These are phyloP conservation scores for Sporothrix variecibatus DNA, from an alignment of 2,329 filamentous ascomycete species.

Conservation along the genomic window DNA sequence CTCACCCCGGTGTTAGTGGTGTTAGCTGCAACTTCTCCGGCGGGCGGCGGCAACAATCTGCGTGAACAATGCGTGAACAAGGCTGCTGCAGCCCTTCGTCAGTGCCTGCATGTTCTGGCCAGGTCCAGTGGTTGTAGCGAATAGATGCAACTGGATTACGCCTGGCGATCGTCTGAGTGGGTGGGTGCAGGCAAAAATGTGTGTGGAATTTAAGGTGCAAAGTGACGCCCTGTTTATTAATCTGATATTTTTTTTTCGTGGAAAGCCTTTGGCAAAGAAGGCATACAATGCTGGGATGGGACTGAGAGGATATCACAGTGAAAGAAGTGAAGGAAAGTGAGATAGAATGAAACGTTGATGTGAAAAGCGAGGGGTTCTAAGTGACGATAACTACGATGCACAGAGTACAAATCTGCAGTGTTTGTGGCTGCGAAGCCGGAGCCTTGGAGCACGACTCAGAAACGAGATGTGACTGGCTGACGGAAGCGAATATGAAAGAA, in stretches of 20 bases:
- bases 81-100: neutral
- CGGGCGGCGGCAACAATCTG: neutral
- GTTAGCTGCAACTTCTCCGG: neutral
- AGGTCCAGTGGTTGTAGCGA: neutral
- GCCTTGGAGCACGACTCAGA: neutral
- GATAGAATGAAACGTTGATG: neutral
- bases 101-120: neutral
- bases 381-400: neutral
- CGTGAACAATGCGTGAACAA: neutral
- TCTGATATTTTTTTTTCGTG: neutral
- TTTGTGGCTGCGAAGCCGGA: constrained; percentile 5
- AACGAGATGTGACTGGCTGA: neutral
- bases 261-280: no score
- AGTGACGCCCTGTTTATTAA: neutral
- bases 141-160: neutral
- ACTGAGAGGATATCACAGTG: neutral
- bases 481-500: no score
- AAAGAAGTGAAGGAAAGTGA: neutral
- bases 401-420: neutral
- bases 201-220: neutral
- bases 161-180: neutral
- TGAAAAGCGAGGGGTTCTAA: neutral
- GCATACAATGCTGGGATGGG: neutral
- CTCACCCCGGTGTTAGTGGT: constrained; percentile 3
- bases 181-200: neutral